These are phyloP conservation scores for Haplosporangium gracile DNA, from an alignment of 192 early-diverging fungal genomes.

Conservation along the genomic window DNA sequence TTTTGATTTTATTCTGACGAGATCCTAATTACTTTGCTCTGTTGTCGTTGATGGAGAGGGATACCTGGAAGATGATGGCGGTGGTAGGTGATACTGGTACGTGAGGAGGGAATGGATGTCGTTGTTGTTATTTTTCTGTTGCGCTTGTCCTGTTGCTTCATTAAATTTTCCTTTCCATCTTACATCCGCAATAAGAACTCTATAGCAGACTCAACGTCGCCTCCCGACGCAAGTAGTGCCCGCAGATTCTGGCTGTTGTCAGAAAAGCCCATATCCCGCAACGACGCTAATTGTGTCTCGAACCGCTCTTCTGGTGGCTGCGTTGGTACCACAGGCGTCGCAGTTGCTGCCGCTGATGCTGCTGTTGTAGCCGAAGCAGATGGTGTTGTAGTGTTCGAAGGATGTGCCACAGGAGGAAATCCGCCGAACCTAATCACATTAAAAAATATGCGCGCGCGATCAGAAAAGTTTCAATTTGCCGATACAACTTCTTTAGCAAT, in stretches of 20 bases:
- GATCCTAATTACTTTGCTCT: neutral
- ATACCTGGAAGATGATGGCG: neutral
- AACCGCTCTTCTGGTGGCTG: constrained; percentile 73
- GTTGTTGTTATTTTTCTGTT: neutral
- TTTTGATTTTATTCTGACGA: neutral
- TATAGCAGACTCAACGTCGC: constrained; percentile 89
- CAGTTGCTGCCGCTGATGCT: neutral
- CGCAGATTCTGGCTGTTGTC: constrained; percentile 88
- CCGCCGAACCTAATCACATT: constrained; percentile 18
- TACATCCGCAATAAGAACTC: constrained; percentile 74
- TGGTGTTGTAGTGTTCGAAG: neutral
- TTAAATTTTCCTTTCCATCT: neutral
- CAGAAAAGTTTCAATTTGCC: neutral
- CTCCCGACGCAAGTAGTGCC: constrained; percentile 86
- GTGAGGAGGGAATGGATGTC: neutral
- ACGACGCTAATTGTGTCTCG: constrained; percentile 73
- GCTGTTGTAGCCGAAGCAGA: constrained; percentile 1
- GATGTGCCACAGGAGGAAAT: constrained; percentile 13
- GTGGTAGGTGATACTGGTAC: neutral
- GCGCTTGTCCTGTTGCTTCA: neutral
- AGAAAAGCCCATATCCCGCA: constrained; percentile 96
- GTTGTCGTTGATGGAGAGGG: neutral
- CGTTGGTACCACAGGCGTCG: constrained; percentile 21
- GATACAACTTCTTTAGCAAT: neutral
- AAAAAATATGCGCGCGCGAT: neutral